Percentiles rank a stretch among this genome's conserved stretches.
Conservation (phyloP, 345 rosid genomes). For the Bruguiera gymnorhiza region DNA sequence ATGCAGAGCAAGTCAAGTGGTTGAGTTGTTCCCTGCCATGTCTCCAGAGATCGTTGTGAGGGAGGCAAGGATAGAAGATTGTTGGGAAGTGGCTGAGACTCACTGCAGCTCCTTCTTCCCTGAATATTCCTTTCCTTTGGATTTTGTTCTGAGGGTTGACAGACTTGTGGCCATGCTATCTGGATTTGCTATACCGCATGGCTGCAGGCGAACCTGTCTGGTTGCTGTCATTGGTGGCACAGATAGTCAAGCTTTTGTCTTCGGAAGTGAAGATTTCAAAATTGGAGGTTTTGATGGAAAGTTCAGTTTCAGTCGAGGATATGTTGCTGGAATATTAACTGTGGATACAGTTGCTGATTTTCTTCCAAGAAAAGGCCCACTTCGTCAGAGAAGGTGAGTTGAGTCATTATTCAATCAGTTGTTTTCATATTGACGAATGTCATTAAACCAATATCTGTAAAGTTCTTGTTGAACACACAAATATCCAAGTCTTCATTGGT, state of each 20-base stretch:
- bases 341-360: conserved; percentile 84
- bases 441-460: neutral
- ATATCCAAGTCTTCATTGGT: too few species aligned
- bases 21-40: conserved; percentile 57
- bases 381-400: conserved; percentile 65
- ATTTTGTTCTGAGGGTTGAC: conserved; percentile 70
- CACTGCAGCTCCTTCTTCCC: conserved; percentile 94
- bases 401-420: neutral
- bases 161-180: conserved; percentile 71
- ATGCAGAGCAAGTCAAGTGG: conserved; percentile 83
- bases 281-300: conserved; percentile 69
- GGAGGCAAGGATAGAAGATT: conserved; percentile 89
- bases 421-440: neutral
- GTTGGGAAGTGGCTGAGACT: conserved; percentile 98
- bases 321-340: conserved; percentile 86
- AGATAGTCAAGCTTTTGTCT: conserved; percentile 38
- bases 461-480: too few species aligned
- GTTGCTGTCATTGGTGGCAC: conserved; percentile 78
- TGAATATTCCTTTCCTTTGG: conserved; percentile 75
- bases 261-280: conserved; percentile 67
- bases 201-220: conserved; percentile 68
- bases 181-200: conserved; percentile 67
- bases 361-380: conserved; percentile 84
- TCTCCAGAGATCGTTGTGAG: conserved; percentile 83
- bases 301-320: conserved; percentile 58